Percentiles rank a stretch among this genome's conserved stretches.
Conservation (phyloP, 345 rosid genomes). For the Stellera chamaejasme region DNA sequence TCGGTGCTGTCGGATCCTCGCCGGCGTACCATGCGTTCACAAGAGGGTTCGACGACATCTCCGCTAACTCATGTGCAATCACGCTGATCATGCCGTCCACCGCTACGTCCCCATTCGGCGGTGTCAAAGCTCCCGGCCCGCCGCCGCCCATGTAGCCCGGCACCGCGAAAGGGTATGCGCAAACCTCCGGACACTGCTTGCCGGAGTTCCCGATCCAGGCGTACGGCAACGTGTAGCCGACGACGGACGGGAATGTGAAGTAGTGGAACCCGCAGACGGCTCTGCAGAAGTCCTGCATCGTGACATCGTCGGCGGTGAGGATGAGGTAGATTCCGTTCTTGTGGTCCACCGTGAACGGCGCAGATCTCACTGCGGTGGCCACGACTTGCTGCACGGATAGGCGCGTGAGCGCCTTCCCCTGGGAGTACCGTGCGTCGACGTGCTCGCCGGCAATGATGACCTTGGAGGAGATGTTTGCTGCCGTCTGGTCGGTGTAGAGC, state of each 20-base stretch:
- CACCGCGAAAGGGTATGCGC: constrained; percentile 88
- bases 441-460: constrained; percentile 67
- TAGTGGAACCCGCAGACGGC: constrained; percentile 97
- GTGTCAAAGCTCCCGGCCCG: constrained; percentile 47
- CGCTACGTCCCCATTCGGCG: constrained; percentile 82
- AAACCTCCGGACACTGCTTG: constrained; percentile 85
- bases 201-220: constrained; percentile 96
- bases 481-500: constrained; percentile 95
- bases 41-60: constrained; percentile 74
- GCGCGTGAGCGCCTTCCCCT: constrained; percentile 58
- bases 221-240: constrained; percentile 93
- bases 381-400: constrained; percentile 78
- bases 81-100: constrained; percentile 97
- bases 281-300: constrained; percentile 85
- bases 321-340: constrained; percentile 77
- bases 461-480: constrained; percentile 70
- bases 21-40: constrained; percentile 99
- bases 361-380: constrained; percentile 52
- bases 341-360: constrained; percentile 77
- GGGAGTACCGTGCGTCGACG: constrained; percentile 48
- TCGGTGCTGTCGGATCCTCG: constrained; percentile 93
- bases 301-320: constrained; percentile 66
- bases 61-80: constrained; percentile 91
- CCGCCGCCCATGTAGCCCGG: constrained; percentile 82
- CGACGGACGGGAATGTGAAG: constrained; percentile 94